Conservation (phyloP, 495 filamentous ascomycete genomes). For the Neurospora cerealis region DNA sequence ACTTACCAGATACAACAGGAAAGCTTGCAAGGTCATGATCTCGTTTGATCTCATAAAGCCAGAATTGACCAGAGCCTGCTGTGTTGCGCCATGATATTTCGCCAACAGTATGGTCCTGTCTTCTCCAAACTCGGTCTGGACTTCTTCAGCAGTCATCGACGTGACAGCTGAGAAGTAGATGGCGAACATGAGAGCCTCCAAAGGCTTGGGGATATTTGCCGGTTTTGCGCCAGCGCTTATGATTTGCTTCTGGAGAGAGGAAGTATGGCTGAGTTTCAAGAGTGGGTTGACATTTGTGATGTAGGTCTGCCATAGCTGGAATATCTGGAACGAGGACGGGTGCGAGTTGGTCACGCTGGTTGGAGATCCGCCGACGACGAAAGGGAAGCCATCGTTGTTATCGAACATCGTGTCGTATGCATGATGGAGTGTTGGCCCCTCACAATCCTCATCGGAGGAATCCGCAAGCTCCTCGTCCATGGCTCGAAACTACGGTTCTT, state of each 20-base stretch:
- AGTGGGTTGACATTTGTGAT: slow-evolving; percentile 60
- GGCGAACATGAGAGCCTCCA: slow-evolving; percentile 47
- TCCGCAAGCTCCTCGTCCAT: slow-evolving; percentile 35
- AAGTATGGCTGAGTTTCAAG: slow-evolving; percentile 57
- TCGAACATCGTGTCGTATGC: slow-evolving; percentile 46
- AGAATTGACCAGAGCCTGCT: slow-evolving; percentile 48
- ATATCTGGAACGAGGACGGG: slow-evolving; percentile 57
- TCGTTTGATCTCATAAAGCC: slow-evolving; percentile 47
- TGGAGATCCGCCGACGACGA: slow-evolving; percentile 41
- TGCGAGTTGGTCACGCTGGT: slow-evolving; percentile 47
- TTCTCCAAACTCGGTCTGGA: slow-evolving; percentile 38
- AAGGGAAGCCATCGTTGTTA: slow-evolving; percentile 47
- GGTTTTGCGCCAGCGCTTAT: slow-evolving; percentile 39
- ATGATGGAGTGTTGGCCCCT: slow-evolving; percentile 41
- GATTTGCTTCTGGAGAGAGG: slow-evolving; percentile 47
- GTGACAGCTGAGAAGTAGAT: slow-evolving; percentile 46
- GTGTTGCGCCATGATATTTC: slow-evolving; percentile 40
- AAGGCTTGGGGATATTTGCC: slow-evolving; percentile 34
- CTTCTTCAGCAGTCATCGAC: slow-evolving; percentile 43
- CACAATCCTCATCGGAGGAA: slow-evolving; percentile 53
- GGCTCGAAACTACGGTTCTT: slow-evolving; percentile 28
- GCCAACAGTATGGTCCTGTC: slow-evolving; percentile 30
- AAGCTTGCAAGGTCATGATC: slow-evolving; percentile 44
- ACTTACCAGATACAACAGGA: slow-evolving; percentile 45
- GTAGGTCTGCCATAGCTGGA: slow-evolving; percentile 65